Base-by-base conservation (phyloP, 345 rosid genomes). In the Eutrema yunnanense region DNA sequence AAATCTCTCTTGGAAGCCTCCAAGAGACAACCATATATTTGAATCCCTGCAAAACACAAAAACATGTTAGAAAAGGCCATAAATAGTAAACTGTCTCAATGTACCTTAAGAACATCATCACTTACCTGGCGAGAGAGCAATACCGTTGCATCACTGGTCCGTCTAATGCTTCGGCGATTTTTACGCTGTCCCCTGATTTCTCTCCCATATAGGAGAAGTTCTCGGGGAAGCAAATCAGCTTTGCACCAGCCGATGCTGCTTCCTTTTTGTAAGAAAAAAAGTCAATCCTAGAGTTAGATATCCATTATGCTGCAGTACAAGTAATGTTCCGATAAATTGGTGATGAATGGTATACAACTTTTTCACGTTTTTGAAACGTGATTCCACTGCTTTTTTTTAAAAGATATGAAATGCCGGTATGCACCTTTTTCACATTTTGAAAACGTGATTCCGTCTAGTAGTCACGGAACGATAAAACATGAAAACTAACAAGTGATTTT, bases 1-100 rank as follows among this genome's bases (percentile, higher is more conserved):
- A 64, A 96, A 95, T 81, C 79, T 89, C 65, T 91, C 96, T 79
- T 94, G 97, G 69, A 91, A 94, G 32, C 97, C 97, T 59, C 96
- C 96, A 66, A 94, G 95, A 14, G 97, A 94, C 79, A 91, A 74
- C 98, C 98, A 94, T 46, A 94, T 84, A 16, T 81, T 79, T 11
- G 88, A 83, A 26, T 91, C 96, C 80, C 97, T 94, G 80, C 72
- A 73, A 61, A 37, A 55, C 34, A 26, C 63, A 16, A 77, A 1
- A 56, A 57, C 67, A 71, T 30, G 61, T 48, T 62, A 42, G 1
- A 6, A 48, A 33, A 26, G 13, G 1, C 38, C 19, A 44, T 26
- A 69, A 40, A 19, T 0, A 48, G 12, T 13, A 50, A 59, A 37
- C 64, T 16, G 30, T 26, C 36, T 62, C 40, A 52, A 30, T 34